Evolutionary conservation across 768 basidiomycete species (phyloP).

Genomic region (Sarcomyxa edulis): DNA sequence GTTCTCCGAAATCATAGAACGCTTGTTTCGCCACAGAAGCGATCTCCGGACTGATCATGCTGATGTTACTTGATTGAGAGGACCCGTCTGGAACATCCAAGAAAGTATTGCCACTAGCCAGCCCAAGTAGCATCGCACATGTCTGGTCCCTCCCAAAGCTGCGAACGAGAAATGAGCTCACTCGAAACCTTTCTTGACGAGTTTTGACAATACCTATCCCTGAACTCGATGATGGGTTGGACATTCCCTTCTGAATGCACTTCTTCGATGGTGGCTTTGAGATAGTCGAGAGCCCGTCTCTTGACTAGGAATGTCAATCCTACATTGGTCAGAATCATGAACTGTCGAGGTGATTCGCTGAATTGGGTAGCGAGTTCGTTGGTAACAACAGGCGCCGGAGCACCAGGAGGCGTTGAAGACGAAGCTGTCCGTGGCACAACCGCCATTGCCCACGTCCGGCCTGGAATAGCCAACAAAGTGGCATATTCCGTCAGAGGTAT

Average conservation of each 20-base stretch:
- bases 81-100: slow-evolving; percentile 52
- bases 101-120: slow-evolving; percentile 83
- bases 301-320: slow-evolving; percentile 80
- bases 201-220: slow-evolving; percentile 53
- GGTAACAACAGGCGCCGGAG: slow-evolving; percentile 49
- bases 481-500: slow-evolving; percentile 76
- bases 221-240: slow-evolving; percentile 78
- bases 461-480: slow-evolving; percentile 71
- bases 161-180: slow-evolving; percentile 8
- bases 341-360: slow-evolving; percentile 67
- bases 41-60: slow-evolving; percentile 54
- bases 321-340: slow-evolving; percentile 84
- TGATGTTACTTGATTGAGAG: slow-evolving; percentile 37
- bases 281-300: slow-evolving; percentile 78
- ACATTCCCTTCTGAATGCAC: slow-evolving; percentile 71
- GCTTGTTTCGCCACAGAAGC: slow-evolving; percentile 74
- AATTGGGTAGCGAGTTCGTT: slow-evolving; percentile 85
- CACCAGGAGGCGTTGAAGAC: slow-evolving; percentile 23
- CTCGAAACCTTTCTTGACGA: no score
- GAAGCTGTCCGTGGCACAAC: slow-evolving; percentile 32
- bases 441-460: slow-evolving; percentile 82
- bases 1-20: slow-evolving; percentile 82
- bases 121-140: slow-evolving; percentile 84
- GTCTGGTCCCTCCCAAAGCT: slow-evolving; percentile 92
- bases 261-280: slow-evolving; percentile 78